Evolutionary conservation across 176 grass and related monocot genomes (phyloP).

Genomic region (Cenchrus fungigraminus): DNA sequence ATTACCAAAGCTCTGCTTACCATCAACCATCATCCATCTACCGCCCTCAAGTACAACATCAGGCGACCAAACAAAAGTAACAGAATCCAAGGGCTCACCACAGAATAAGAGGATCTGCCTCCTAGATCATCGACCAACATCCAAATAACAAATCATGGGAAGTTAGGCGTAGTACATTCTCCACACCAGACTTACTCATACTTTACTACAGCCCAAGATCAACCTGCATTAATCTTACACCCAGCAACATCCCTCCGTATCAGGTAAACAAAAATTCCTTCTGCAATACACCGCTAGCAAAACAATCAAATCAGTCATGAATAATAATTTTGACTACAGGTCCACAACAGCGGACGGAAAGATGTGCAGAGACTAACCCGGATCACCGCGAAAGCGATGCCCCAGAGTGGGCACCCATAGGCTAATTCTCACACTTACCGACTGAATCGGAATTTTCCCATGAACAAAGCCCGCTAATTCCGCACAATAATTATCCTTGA

Average conservation of each 20-base stretch:
- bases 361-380: slow-evolving; percentile 4
- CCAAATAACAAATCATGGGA: not conserved
- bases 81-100: not conserved
- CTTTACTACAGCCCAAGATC: not conserved
- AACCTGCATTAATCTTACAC: not conserved
- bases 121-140: not conserved
- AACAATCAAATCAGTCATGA: not conserved
- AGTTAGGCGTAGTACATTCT: not conserved
- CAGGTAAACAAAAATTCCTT: not conserved
- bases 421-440: not conserved
- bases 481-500: not conserved
- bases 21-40: not conserved
- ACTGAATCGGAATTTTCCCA: not conserved
- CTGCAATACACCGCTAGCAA: not conserved
- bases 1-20: not conserved
- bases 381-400: not conserved
- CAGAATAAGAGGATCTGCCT: slow-evolving; percentile 1
- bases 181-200: not conserved
- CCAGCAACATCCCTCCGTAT: not conserved
- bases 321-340: not conserved
- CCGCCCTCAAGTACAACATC: not conserved
- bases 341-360: not conserved
- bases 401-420: not conserved
- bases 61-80: not conserved
- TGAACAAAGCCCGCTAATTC: not conserved